A percentile compares a stretch with the other conserved stretches of the same genome.
Evolutionary conservation across 768 basidiomycete species (phyloP).

Genomic region (Leccinum subgranulosum): DNA sequence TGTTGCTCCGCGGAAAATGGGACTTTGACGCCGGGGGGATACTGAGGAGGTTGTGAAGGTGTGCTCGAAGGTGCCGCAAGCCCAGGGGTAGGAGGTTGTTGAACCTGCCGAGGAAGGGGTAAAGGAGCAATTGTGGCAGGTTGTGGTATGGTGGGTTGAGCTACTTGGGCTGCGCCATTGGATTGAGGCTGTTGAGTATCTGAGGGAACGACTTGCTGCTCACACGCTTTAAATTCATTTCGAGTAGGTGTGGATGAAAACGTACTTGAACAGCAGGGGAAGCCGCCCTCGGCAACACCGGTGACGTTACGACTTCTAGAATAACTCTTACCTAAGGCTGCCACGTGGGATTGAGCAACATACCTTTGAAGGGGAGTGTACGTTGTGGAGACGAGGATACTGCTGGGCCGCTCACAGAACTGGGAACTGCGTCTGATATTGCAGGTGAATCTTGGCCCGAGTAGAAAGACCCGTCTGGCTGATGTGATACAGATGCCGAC

Average conservation of each 20-base stretch:
- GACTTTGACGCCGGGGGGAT: slow-evolving; percentile 68
- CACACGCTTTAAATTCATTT: slow-evolving; percentile 20
- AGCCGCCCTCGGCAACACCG: slow-evolving; percentile 40
- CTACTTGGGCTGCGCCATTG: slow-evolving; percentile 31
- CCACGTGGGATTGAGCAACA: slow-evolving; percentile 18
- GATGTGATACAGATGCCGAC: slow-evolving; percentile 61
- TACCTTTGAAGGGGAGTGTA: slow-evolving; percentile 46
- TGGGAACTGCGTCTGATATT: slow-evolving; percentile 60
- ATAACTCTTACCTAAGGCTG: slow-evolving; percentile 19
- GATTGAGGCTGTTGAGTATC: slow-evolving; percentile 38
- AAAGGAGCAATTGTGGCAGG: slow-evolving; percentile 40
- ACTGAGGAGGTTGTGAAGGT: slow-evolving; percentile 43
- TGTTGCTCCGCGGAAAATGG: slow-evolving; percentile 43
- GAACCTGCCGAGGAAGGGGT: slow-evolving; percentile 48
- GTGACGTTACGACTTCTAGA: slow-evolving; percentile 45
- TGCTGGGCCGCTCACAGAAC: slow-evolving; percentile 43
- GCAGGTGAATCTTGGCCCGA: slow-evolving; percentile 72
- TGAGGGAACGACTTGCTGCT: slow-evolving; percentile 37
- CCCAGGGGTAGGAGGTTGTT: slow-evolving; percentile 34
- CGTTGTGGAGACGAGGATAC: slow-evolving; percentile 63
- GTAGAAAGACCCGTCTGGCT: slow-evolving; percentile 65
- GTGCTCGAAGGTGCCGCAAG: slow-evolving; percentile 9
- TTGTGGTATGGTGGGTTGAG: slow-evolving; percentile 29
- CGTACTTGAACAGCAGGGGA: slow-evolving; percentile 44
- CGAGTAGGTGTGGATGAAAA: slow-evolving; percentile 11